phyloP scores from a whole-genome alignment of 2,329 filamentous ascomycete species.

The Fonsecaea pedrosoi region DNA sequence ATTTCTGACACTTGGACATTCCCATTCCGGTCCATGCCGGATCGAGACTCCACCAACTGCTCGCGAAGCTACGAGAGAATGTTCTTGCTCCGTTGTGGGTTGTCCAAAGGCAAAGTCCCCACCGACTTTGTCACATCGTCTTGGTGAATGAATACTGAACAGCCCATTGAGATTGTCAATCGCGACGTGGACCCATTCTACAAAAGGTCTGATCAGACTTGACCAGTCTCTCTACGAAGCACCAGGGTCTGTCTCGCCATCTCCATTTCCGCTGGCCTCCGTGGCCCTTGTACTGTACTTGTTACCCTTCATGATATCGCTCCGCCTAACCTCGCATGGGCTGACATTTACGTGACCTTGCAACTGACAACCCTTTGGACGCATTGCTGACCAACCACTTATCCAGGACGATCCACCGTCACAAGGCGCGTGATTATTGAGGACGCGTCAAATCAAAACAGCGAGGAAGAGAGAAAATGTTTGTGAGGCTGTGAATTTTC shows the following conservation, averaged over 20 bases:
- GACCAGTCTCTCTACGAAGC: constrained; percentile 16
- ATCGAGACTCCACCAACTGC: constrained; percentile 15
- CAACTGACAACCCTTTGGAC: not conserved
- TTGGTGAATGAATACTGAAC: not conserved
- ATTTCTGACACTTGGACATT: constrained; percentile 7
- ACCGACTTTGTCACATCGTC: constrained; percentile 1
- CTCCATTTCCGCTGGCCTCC: constrained; percentile 2
- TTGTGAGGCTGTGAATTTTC: constrained; percentile 31
- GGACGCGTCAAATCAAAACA: constrained; percentile 9
- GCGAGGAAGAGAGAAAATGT: constrained; percentile 4
- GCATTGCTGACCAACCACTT: not conserved
- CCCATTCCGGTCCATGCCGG: constrained; percentile 20
- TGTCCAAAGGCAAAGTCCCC: not conserved
- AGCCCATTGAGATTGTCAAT: not conserved
- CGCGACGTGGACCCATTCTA: constrained; percentile 6
- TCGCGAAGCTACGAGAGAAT: not conserved
- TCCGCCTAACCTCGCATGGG: constrained; percentile 1
- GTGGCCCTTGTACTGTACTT: not conserved
- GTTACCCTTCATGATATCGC: not conserved
- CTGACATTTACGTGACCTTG: constrained; percentile 2
- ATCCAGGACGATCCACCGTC: constrained; percentile 3
- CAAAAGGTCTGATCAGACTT: constrained; percentile 1
- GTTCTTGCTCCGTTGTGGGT: not conserved
- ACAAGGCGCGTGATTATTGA: constrained; percentile 11
- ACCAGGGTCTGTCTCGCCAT: constrained; percentile 18